Conservation (phyloP, 2,329 filamentous ascomycete species). For the Diaporthe vaccinii region DNA sequence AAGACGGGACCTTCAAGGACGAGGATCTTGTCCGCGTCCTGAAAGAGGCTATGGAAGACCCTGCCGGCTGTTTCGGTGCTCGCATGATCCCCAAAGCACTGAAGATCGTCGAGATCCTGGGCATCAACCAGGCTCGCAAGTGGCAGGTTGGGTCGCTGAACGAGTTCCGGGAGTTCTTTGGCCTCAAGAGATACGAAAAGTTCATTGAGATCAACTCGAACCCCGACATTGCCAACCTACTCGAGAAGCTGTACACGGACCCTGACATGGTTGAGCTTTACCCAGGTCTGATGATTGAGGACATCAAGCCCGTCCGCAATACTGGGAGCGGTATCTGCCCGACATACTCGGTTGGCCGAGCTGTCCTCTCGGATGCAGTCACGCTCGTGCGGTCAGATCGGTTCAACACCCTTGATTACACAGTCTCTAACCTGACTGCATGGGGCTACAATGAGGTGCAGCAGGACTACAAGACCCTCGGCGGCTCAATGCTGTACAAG, state of each 20-base stretch:
- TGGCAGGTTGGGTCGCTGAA: constrained; percentile 75
- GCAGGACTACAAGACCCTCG: constrained; percentile 30
- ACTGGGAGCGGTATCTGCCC: constrained; percentile 34
- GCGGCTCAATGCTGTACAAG: constrained; percentile 36
- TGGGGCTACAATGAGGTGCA: constrained; percentile 62
- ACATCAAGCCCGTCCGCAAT: constrained; percentile 17
- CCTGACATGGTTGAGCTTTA: constrained; percentile 79
- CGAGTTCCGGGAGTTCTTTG: constrained; percentile 75
- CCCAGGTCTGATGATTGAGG: constrained; percentile 69
- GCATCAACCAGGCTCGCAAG: constrained; percentile 72
- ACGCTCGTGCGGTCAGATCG: constrained; percentile 73
- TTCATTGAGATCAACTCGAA: constrained; percentile 73
- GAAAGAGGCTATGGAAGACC: constrained; percentile 71
- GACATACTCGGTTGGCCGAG: constrained; percentile 45
- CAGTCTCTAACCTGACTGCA: constrained; percentile 73
- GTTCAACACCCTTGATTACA: constrained; percentile 74
- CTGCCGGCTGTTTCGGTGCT: constrained; percentile 71
- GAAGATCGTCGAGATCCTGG: constrained; percentile 72
- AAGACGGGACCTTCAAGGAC: constrained; percentile 67
- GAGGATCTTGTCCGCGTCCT: constrained; percentile 69
- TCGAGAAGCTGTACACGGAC: constrained; percentile 72
- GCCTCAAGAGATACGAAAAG: constrained; percentile 66
- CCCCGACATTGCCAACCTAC: constrained; percentile 65
- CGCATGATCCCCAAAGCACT: constrained; percentile 70
- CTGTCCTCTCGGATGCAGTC: constrained; percentile 73